A percentile compares a stretch with the other conserved stretches of the same genome.
Conservation (phyloP, 2,329 filamentous ascomycete species). For the Sporothrix humicola region DNA sequence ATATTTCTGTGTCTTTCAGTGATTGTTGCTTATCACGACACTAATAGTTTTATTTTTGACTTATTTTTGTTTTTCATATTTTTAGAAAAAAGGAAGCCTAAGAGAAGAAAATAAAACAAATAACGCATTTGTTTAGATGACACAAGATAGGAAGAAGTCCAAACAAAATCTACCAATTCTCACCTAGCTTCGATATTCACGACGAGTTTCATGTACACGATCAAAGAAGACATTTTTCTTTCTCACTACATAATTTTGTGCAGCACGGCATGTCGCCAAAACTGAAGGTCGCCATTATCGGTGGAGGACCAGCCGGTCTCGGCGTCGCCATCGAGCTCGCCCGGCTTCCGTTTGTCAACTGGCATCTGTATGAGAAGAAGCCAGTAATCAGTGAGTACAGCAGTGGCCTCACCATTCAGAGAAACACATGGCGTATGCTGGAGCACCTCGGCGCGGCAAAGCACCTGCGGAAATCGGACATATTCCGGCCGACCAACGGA, state of each 20-base stretch:
- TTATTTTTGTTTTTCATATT: background rate
- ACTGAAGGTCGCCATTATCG: constrained; percentile 32
- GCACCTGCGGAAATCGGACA: constrained; percentile 42
- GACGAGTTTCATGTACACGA: too few species aligned
- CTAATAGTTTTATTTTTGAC: background rate
- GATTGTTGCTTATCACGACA: background rate
- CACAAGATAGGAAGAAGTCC: background rate
- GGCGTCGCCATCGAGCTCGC: constrained; percentile 42
- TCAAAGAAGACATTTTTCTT: background rate
- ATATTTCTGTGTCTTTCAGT: background rate
- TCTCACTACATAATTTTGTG: background rate
- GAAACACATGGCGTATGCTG: constrained; percentile 46
- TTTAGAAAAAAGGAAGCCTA: background rate
- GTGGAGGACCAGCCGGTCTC: constrained; percentile 39
- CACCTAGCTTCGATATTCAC: too few species aligned
- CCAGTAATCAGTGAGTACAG: constrained; percentile 47
- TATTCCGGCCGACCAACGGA: constrained; percentile 41
- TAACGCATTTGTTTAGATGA: background rate
- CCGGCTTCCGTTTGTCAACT: constrained; percentile 43
- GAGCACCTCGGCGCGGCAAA: constrained; percentile 44
- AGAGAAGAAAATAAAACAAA: background rate
- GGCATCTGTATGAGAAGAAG: constrained; percentile 47
- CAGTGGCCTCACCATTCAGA: constrained; percentile 46
- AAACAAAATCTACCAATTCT: too few species aligned
- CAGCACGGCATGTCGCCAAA: constrained; percentile 1